Base-by-base conservation (phyloP, 169 alveolate species). In the Eimeria praecox region DNA sequence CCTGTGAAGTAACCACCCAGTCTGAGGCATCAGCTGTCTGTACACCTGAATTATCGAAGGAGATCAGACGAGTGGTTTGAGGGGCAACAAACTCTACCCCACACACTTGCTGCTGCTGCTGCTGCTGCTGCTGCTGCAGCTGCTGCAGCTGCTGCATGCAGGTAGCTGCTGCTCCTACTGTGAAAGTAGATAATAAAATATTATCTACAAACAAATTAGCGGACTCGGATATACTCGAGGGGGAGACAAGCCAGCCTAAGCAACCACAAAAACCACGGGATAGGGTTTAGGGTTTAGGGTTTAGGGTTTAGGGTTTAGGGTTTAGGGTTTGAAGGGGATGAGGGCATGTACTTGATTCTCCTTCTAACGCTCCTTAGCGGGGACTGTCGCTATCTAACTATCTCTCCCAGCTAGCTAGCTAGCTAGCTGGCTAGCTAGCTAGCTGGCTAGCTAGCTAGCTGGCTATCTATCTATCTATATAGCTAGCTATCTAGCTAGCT, bases 251-350 rank as follows among this genome's bases (percentile, higher is more conserved):
- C 89, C 59, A 42, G 20, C 89, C 66, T 42, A 24, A 78, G 42
- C 1, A 42, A 18, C 30, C 38, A 18, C 66, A 35, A 64, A 9
- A 24, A 18, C 52, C 18, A 73, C 33, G 85, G 85, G 24, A n/a
- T 73, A 73, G 85, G 85, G 85, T 73, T 73, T 73, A 73, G 80
- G 80, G 80, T 69, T 69, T 69, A 69, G 85, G 85, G 85, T 73
- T 73, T 73, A 73, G 85, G 85, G 85, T 73, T 73, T 73, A 38
- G 54, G 85, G 42, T 64, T 64, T 64, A 64, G 75, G 75, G 10
- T 64, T 64, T 10, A 27, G 77, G 77, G 3, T n/a, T n/a, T n/a
- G n/a, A n/a, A n/a, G n/a, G n/a, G n/a, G n/a, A n/a, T n/a, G n/a
- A n/a, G n/a, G n/a, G n/a, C n/a, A n/a, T n/a, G n/a, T n/a, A n/a